Base-by-base conservation (phyloP, 1,139 yeast species). In the Sugiyamaella castrensis region DNA sequence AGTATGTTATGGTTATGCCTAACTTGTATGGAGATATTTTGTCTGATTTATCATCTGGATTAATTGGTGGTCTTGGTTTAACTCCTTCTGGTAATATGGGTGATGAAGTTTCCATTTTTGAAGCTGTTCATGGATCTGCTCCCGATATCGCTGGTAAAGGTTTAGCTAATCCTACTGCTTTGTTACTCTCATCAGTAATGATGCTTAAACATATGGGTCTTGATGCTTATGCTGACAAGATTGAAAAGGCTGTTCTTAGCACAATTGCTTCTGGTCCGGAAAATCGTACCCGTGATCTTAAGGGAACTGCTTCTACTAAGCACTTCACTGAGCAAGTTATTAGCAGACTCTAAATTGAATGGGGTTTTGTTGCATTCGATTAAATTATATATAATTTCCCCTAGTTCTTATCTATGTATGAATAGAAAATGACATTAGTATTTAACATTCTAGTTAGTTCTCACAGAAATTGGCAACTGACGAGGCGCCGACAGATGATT, bases 11-110 rank as follows among this genome's bases (percentile, higher is more conserved):
- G 91, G 98, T 92, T 63, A 92, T 92, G 96, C 98, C 98, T 66
- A 92, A 92, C 84, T 81, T 92, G 73, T 92, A 92, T 74, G 98
- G 98, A 79, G 98, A 70, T 53, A 92, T 92, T 73, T 84, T 92
- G 84, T 91, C 98, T 57, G 98, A 92, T 73, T 79, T 92, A 71
- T 87, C 96, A 60, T 87, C 97, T 53, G 98, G 98, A 73, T 80
- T 92, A 68, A 92, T 94, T 63, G 98, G 98, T 71, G 97, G 98
- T 69, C 81, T 91, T 66, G 98, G 98, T 74, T 82, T 92, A 71
- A 92, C 98, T 57, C 98, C 98, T 61, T 88, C 96, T 55, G 98
- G 96, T 72, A 92, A 92, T 81, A 89, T 92, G 89, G 98, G 98
- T 77, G 88, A 88, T 79, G 84, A 86, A 71, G 96, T 91, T 58